Conservation (phyloP, 495 filamentous ascomycete genomes). For the Talaromyces nanjingensis region DNA sequence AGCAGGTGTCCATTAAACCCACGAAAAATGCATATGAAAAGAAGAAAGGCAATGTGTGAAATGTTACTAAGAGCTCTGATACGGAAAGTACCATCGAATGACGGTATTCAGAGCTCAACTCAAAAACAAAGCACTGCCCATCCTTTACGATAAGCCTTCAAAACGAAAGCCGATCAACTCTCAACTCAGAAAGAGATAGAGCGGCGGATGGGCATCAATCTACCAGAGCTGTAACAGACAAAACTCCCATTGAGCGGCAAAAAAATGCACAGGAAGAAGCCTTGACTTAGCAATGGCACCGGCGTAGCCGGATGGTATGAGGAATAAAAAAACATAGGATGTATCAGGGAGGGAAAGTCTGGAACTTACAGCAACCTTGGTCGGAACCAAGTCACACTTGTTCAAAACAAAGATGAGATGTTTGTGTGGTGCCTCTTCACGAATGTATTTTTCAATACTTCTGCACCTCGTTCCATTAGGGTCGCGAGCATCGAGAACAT, state of each 20-base stretch:
- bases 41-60: conserved; percentile 66
- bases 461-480: conserved; percentile 84
- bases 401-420: conserved; percentile 89
- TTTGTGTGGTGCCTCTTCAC: conserved; percentile 90
- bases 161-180: conserved; percentile 74
- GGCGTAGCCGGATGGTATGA: conserved; percentile 15
- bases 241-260: conserved; percentile 55
- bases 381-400: conserved; percentile 95
- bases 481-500: conserved; percentile 91
- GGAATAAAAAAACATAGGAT: conserved; percentile 14
- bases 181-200: conserved; percentile 50
- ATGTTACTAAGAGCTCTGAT: conserved; percentile 96
- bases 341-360: conserved; percentile 10
- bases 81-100: conserved; percentile 36
- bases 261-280: conserved; percentile 54
- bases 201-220: conserved; percentile 69
- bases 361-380: conserved; percentile 82
- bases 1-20: conserved; percentile 22
- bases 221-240: conserved; percentile 99
- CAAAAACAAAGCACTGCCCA: conserved; percentile 65
- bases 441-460: conserved; percentile 87
- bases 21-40: background rate
- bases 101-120: conserved; percentile 71
- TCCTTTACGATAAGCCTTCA: conserved; percentile 57
- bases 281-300: conserved; percentile 92